These are phyloP conservation scores for Nadsonia fulvescens DNA, from an alignment of 805 yeast genomes.

Conservation along the genomic window DNA sequence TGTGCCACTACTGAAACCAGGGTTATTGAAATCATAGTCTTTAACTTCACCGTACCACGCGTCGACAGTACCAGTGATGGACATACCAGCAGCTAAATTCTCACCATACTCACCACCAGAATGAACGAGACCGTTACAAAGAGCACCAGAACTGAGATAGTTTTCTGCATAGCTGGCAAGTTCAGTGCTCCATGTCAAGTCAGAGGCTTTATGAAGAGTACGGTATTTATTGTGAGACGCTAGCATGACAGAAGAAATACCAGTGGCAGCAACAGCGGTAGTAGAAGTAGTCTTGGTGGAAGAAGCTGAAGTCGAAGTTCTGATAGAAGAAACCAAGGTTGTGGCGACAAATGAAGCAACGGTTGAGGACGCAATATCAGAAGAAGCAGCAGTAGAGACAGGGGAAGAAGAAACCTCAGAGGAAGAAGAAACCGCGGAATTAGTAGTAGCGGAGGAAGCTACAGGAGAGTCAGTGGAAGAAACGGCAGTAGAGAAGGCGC, in stretches of 20 bases:
- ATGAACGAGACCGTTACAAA: too few species aligned
- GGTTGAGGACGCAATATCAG: background rate
- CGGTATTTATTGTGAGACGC: constrained; percentile 1
- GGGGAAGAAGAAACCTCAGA: too few species aligned
- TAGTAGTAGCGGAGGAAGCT: too few species aligned
- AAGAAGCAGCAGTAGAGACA: background rate
- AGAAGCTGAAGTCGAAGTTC: background rate
- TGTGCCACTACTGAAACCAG: constrained; percentile 25
- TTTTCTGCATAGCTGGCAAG: constrained; percentile 1
- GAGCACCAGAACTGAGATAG: too few species aligned
- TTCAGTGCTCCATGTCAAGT: constrained; percentile 2
- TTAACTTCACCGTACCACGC: constrained; percentile 63
- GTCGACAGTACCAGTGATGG: constrained; percentile 26
- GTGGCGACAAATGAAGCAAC: background rate
- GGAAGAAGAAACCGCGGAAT: background rate
- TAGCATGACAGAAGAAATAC: background rate
- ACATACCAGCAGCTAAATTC: constrained; percentile 61
- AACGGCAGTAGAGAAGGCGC: background rate
- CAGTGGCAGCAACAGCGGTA: background rate
- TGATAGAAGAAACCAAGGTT: too few species aligned
- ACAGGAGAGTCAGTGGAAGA: too few species aligned
- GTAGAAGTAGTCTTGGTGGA: background rate
- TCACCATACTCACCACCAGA: constrained; percentile 59
- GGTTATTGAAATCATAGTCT: constrained; percentile 31
- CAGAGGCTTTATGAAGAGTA: background rate